Evolutionary conservation across 1,284 basidiomycete species (phyloP), one percentile per base, ranked within the genome.

Genomic region (Rhodotorula sp.): DNA sequence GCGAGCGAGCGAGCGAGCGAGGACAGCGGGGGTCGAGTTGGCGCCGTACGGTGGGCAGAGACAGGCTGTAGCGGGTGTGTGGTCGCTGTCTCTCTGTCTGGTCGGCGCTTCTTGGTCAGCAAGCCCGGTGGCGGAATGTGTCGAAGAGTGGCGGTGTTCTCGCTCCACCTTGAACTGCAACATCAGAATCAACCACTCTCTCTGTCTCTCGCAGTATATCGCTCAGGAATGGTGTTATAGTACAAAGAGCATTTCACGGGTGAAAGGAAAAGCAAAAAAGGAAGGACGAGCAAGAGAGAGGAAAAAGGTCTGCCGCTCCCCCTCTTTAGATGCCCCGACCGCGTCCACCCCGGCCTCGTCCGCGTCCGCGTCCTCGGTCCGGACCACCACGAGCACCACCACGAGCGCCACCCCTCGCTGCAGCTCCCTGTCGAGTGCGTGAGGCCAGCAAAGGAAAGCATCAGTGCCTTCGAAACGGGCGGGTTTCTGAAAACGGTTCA

Each of bases 291-390:
- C 52, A 15, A n/a, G 52, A 54, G 23, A 12, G 16, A 28, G 14
- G 28, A 10, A 55, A 52, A 26, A 14, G 50, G n/a, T 16, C 54
- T 28, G 38, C 38, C 34, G 34, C 8, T 38, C 34, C 2, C 34
- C 50, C 23, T 12, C 21, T 28, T 28, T 31, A 55, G 26, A 55
- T 55, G 26, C 64, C 50, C 49, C 72, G 54, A 26, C 66, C 64
- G 28, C 67, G 62, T 6, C 71, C 59, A 31, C 72, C 63, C n/a
- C 71, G 64, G 19, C 71, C 71, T 19, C 71, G 62, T 10, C 62
- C 68, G 21, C 66, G 56, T 28, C 68, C 72, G 1, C 72, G 58
- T 3, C 52, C 70, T 47, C 69, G 60, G 49, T 65, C 60, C 47
- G 62, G 64, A 34, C 68, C 68, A 5, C 68, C 43, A 14, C 34